Evolutionary conservation across 148 eudicot species (phyloP).

Genomic region (Amaranthus palmeri): DNA sequence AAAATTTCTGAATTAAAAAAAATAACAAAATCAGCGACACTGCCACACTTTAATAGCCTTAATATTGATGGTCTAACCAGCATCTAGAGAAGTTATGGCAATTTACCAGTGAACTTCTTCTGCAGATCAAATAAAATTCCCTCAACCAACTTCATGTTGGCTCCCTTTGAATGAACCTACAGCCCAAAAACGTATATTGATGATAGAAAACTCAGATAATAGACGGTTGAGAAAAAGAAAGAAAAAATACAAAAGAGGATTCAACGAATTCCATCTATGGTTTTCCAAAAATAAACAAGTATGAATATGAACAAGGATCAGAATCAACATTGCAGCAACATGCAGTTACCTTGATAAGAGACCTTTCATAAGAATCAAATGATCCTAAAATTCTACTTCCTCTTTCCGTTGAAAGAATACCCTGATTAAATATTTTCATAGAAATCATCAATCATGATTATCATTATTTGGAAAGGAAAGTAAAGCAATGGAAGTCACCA

Average conservation of each 20-base stretch:
- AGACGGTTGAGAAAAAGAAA: neutral
- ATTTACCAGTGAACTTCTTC: slow-evolving; percentile 61
- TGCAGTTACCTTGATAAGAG: slow-evolving; percentile 70
- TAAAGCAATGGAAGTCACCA: slow-evolving; percentile 2
- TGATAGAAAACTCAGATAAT: neutral
- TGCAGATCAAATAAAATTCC: slow-evolving; percentile 45
- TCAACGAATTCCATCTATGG: neutral
- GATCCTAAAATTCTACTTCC: slow-evolving; percentile 65
- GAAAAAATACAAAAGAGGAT: neutral
- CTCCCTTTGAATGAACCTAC: slow-evolving; percentile 92
- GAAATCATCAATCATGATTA: neutral
- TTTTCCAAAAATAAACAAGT: neutral
- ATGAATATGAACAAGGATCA: neutral
- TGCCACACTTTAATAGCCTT: neutral
- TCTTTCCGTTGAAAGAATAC: slow-evolving; percentile 85
- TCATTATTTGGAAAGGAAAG: neutral
- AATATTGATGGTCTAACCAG: neutral
- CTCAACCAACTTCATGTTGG: slow-evolving; percentile 60
- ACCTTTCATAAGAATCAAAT: slow-evolving; percentile 74
- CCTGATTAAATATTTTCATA: slow-evolving; percentile 37
- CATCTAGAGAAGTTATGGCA: neutral
- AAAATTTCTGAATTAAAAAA: too few species aligned
- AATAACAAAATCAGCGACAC: too few species aligned
- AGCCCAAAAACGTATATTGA: slow-evolving; percentile 15
- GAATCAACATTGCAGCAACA: neutral